These are phyloP conservation scores for Stachybotrys chartarum DNA, from an alignment of 2,329 filamentous ascomycete genomes.

Conservation along the genomic window DNA sequence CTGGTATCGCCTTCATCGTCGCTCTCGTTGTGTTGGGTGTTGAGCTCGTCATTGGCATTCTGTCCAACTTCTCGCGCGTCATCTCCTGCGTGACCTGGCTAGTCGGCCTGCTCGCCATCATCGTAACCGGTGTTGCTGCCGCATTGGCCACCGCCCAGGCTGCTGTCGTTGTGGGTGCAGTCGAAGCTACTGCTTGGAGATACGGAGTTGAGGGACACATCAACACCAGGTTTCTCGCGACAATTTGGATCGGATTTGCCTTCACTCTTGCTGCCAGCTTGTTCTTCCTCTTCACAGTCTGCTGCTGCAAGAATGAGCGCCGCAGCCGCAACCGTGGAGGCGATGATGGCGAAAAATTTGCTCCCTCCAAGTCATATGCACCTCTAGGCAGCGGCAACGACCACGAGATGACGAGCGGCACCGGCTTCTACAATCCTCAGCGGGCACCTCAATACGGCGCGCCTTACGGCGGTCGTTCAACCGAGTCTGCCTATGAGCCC, in stretches of 20 bases:
- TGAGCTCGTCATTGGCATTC: slow-evolving; percentile 71
- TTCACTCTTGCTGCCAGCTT: slow-evolving; percentile 64
- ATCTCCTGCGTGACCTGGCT: slow-evolving; percentile 79
- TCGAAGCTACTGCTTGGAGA: slow-evolving; percentile 53
- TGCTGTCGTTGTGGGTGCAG: slow-evolving; percentile 58
- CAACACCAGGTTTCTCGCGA: slow-evolving; percentile 58
- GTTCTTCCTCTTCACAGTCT: slow-evolving; percentile 80
- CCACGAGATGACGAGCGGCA: slow-evolving; percentile 26
- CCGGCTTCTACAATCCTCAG: slow-evolving; percentile 29
- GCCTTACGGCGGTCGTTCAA: slow-evolving; percentile 30
- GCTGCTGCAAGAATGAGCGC: slow-evolving; percentile 55
- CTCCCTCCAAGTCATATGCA: slow-evolving; percentile 34
- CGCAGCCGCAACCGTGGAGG: slow-evolving; percentile 19
- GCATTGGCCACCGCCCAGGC: slow-evolving; percentile 70
- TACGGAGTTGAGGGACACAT: slow-evolving; percentile 55
- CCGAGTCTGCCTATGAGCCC: slow-evolving; percentile 56
- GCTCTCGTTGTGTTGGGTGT: slow-evolving; percentile 62
- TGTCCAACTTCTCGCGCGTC: slow-evolving; percentile 75
- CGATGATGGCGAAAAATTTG: slow-evolving; percentile 43
- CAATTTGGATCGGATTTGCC: slow-evolving; percentile 70
- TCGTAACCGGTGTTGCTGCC: slow-evolving; percentile 54
- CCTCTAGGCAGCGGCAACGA: slow-evolving; percentile 20
- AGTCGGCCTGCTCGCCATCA: slow-evolving; percentile 55
- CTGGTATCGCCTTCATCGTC: slow-evolving; percentile 72
- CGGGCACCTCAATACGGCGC: slow-evolving; percentile 21